Percentiles rank a stretch among this genome's conserved stretches.
Evolutionary conservation across 257 asterid species (phyloP).

Genomic region (Fraxinus pennsylvanica): DNA sequence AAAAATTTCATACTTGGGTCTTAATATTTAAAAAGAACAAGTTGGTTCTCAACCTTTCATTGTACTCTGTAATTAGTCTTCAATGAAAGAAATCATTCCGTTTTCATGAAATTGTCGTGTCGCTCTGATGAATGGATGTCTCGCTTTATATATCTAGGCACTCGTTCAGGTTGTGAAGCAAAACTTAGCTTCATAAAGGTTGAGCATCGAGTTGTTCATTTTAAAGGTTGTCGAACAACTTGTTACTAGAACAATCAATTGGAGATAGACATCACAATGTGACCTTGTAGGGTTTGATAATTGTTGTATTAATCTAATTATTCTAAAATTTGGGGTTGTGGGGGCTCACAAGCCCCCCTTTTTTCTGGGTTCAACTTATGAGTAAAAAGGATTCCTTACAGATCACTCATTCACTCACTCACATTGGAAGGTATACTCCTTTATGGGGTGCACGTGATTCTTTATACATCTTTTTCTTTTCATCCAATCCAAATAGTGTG

Average conservation of each 20-base stretch:
- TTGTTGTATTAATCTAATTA: not conserved
- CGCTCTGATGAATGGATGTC: too few species aligned
- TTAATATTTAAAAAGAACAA: not conserved
- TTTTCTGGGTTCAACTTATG: constrained; percentile 28
- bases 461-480: constrained; percentile 31
- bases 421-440: not conserved
- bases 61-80: too few species aligned
- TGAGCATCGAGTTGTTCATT: too few species aligned
- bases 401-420: constrained; percentile 40
- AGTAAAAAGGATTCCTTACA: constrained; percentile 44
- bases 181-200: too few species aligned
- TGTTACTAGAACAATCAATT: too few species aligned
- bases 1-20: not conserved
- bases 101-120: too few species aligned
- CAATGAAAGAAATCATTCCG: too few species aligned
- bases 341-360: constrained; percentile 1
- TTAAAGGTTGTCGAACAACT: not conserved
- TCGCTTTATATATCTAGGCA: too few species aligned
- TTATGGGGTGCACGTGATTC: constrained; percentile 8
- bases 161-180: not conserved
- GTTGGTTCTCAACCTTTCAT: too few species aligned
- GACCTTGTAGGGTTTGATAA: too few species aligned
- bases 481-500: constrained; percentile 37
- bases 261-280: too few species aligned
- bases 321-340: not conserved